phyloP scores from a whole-genome alignment of 306 rosid species.

The Quillaja saponaria region DNA sequence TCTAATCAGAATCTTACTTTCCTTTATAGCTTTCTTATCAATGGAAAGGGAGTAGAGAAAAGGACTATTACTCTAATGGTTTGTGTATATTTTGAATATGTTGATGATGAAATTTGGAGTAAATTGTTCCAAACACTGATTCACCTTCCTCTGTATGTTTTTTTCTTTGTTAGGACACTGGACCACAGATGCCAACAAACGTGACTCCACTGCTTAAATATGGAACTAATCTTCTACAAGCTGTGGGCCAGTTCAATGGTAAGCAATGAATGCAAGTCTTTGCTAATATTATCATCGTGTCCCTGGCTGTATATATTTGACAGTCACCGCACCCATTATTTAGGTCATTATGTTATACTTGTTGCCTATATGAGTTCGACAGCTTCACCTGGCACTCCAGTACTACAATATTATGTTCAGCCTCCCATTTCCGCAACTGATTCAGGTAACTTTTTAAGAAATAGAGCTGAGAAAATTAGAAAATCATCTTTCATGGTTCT shows the following conservation, averaged over 20 bases:
- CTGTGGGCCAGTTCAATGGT: conserved; percentile 87
- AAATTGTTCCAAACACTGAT: conserved; percentile 20
- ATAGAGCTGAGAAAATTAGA: no score
- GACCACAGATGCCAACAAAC: conserved; percentile 84
- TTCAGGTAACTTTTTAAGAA: conserved; percentile 54
- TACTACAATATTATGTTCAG: conserved; percentile 64
- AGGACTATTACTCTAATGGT: conserved; percentile 66
- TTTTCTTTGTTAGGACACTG: conserved; percentile 64
- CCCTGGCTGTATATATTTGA: conserved; percentile 35
- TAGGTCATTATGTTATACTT: conserved; percentile 74
- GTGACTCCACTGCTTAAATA: conserved; percentile 65
- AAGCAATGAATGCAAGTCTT: conserved; percentile 33
- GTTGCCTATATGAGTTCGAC: conserved; percentile 65
- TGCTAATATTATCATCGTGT: conserved; percentile 26
- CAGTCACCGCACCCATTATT: conserved; percentile 29
- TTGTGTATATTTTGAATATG: conserved; percentile 33
- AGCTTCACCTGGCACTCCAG: conserved; percentile 46
- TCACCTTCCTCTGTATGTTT: conserved; percentile 19
- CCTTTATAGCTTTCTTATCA: conserved; percentile 76
- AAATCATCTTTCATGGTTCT: no score
- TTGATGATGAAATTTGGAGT: conserved; percentile 20
- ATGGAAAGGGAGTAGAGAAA: conserved; percentile 70
- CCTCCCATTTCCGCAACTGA: conserved; percentile 47
- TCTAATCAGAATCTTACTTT: conserved; percentile 37
- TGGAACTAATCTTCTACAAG: conserved; percentile 92